Conservation (phyloP, 257 asterid genomes). For the Solanum piurae region DNA sequence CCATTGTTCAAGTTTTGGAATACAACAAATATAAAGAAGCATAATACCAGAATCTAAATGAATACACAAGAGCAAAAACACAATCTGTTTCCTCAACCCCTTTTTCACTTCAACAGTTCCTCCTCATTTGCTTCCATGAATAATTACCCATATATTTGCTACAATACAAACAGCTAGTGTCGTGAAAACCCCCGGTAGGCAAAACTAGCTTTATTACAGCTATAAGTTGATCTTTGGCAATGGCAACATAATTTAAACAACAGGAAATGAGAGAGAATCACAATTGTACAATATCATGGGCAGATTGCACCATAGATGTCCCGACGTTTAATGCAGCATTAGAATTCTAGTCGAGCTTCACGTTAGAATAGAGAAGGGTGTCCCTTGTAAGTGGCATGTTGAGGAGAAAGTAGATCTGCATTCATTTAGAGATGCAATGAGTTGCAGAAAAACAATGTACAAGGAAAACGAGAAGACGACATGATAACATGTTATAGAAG, state of each 20-base stretch:
- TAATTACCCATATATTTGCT: background rate
- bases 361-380: conserved; percentile 87
- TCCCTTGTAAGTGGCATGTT: conserved; percentile 90
- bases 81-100: background rate
- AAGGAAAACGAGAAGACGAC: background rate
- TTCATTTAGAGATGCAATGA: conserved; percentile 6
- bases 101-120: background rate
- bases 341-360: conserved; percentile 63
- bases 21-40: background rate
- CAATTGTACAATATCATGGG: conserved; percentile 12
- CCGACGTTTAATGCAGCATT: conserved; percentile 5
- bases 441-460: background rate
- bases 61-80: background rate
- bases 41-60: background rate
- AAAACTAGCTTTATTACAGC: background rate
- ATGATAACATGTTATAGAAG: background rate
- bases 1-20: background rate
- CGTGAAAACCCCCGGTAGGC: background rate
- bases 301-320: conserved; percentile 12
- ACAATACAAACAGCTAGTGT: background rate
- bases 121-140: background rate
- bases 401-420: conserved; percentile 70
- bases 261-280: background rate
- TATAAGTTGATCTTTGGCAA: background rate
- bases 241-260: background rate